Conservation (phyloP, 805 yeast genomes). For the Wickerhamomyces xylosicus region DNA sequence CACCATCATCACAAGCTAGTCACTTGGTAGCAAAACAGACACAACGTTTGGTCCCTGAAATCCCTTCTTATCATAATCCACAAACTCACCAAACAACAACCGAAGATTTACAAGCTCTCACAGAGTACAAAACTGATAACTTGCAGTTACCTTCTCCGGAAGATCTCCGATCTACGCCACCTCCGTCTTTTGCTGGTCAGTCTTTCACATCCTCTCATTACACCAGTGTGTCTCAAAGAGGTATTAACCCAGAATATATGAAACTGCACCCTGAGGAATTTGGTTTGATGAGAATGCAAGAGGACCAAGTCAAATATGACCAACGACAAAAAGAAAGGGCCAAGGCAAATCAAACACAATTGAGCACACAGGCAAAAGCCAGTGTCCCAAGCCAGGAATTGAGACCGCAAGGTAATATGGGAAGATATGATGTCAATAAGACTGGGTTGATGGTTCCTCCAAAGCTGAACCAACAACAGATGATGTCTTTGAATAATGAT, state of each 20-base stretch:
- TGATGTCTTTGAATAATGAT: background rate
- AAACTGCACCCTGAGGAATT: conserved; percentile 17
- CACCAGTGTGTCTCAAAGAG: conserved; percentile 72
- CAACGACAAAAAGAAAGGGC: conserved; percentile 2
- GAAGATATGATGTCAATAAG: background rate
- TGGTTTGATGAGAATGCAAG: background rate
- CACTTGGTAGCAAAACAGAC: background rate
- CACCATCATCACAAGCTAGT: background rate
- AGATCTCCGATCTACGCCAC: conserved; percentile 17
- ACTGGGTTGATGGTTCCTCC: background rate
- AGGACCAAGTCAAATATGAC: background rate
- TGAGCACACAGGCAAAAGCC: conserved; percentile 5
- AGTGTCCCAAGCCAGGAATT: background rate
- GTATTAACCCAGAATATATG: conserved; percentile 48
- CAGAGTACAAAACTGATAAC: conserved; percentile 3
- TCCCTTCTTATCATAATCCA: background rate
- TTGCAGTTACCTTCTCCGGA: conserved; percentile 16
- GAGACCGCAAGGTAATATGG: background rate
- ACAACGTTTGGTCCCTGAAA: background rate
- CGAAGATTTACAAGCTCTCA: background rate
- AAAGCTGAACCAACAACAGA: background rate
- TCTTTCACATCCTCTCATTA: conserved; percentile 41
- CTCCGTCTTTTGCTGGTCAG: conserved; percentile 23
- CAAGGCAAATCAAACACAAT: no score
- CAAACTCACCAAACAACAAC: background rate